Percentiles rank a stretch among this genome's conserved stretches.
These are phyloP conservation scores for Globomyces sp. DNA, from an alignment of 371 early-diverging fungal species.

Conservation along the genomic window DNA sequence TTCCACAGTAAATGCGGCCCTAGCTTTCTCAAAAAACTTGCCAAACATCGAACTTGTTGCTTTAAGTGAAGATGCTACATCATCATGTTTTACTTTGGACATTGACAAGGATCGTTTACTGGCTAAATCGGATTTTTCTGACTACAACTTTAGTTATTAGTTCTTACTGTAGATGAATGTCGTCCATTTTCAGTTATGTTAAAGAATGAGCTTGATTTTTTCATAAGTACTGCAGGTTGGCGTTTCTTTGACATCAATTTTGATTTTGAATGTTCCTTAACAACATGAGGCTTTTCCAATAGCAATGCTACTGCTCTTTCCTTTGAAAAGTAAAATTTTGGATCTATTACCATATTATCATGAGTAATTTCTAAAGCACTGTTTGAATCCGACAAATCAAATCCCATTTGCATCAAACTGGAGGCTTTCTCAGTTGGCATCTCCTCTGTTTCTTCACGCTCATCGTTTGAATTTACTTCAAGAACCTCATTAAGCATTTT, in stretches of 20 bases:
- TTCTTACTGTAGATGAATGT: too few species aligned
- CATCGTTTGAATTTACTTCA: too few species aligned
- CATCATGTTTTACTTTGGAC: not conserved
- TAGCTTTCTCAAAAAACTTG: slow-evolving; percentile 5
- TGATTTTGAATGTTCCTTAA: slow-evolving; percentile 2
- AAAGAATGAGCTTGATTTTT: not conserved
- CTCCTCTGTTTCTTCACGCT: slow-evolving; percentile 70
- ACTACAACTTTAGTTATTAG: not conserved
- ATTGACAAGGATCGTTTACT: slow-evolving; percentile 2
- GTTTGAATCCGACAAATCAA: not conserved
- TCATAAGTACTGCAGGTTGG: not conserved
- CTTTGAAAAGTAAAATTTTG: not conserved
- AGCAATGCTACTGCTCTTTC: slow-evolving; percentile 3
- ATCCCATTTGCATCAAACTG: slow-evolving; percentile 11
- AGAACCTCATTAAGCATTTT: too few species aligned
- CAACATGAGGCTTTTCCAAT: not conserved
- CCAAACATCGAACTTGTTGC: not conserved
- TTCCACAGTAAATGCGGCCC: slow-evolving; percentile 1
- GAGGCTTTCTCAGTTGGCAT: not conserved
- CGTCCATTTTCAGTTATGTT: not conserved
- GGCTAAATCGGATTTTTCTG: not conserved
- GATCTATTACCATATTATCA: not conserved
- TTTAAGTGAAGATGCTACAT: not conserved
- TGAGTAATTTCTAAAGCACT: slow-evolving; percentile 8
- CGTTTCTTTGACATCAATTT: not conserved